Evolutionary conservation across 2,329 filamentous ascomycete species (phyloP), one percentile per base, ranked within the genome.

Genomic region (Penicillium occitanis): DNA sequence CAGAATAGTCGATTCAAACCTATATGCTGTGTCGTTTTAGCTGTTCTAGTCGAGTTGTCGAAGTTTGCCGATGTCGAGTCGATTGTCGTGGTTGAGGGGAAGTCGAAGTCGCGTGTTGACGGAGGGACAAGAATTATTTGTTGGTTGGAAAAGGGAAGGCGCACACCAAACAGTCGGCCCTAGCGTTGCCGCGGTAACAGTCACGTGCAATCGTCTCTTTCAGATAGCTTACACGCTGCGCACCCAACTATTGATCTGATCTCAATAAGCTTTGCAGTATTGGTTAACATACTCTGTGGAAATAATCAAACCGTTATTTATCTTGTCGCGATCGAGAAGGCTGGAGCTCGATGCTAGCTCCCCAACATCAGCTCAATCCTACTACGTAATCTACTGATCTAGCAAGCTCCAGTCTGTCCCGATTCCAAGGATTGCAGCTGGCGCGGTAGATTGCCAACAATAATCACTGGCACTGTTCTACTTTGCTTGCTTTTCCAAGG

Each of bases 181-280:
- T 44, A 55, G 51, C 17, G 76, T 78, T 78, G 71, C 71, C 71
- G 63, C 44, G 72, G 74, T 58, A 69, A 78, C 68, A 14, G n/a
- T 67, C 75, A 77, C 75, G 71, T 76, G 75, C 17, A 19, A 25
- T 8, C 22, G 46, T 7, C 13, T 37, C 51, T 17, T 33, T 17
- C 14, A 53, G 13, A 30, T 14, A 3, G 5, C 5, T 11, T 25
- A 25, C 19, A 48, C 46, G 10, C 19, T 10, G 19, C 3, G 5
- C 19, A 13, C 19, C 11, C 11, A 50, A 7, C 22, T 13, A 25
- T 50, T 11, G 11, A 25, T 50, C 22, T 25, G 8, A 50, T 50
- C 4, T 50, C 46, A 6, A 25, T 28, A 4, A 25, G 10, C 19
- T 25, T 13, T 22, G 6, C 46, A 13, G 3, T 28, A 13, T 50